Percentiles rank a stretch among this genome's conserved stretches.
Conservation (phyloP, 139 green algal species). For the Diplosphaera chodatii region DNA sequence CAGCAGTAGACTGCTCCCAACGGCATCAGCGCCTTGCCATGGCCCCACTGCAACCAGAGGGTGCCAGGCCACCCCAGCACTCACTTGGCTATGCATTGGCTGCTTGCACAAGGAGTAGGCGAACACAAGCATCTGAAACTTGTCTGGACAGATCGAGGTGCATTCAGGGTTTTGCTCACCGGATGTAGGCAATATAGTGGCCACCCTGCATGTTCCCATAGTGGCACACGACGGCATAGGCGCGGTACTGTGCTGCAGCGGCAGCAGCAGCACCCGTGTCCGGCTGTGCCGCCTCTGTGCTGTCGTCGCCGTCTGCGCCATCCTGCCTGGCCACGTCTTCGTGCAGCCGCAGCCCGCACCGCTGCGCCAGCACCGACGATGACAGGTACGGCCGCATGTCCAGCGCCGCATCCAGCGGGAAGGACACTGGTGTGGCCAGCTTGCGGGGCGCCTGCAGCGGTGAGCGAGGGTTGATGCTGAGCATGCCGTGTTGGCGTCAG, state of each 20-base stretch:
- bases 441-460: slow-evolving; percentile 38
- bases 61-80: too few species aligned
- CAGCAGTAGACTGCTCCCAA: too few species aligned
- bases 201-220: slow-evolving; percentile 64
- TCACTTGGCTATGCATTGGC: too few species aligned
- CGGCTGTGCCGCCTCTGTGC: too few species aligned
- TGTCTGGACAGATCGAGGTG: too few species aligned
- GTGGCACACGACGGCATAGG: slow-evolving; percentile 85
- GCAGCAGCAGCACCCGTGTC: background rate
- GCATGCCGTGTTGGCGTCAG: too few species aligned
- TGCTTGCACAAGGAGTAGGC: too few species aligned
- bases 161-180: too few species aligned
- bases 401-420: slow-evolving; percentile 49
- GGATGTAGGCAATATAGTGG: slow-evolving; percentile 79
- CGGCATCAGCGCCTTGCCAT: too few species aligned
- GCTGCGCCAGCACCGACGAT: slow-evolving; percentile 37
- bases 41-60: too few species aligned
- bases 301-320: too few species aligned
- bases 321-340: background rate
- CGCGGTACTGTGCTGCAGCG: slow-evolving; percentile 45
- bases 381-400: slow-evolving; percentile 77
- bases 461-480: too few species aligned
- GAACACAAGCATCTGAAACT: background rate
- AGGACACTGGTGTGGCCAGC: slow-evolving; percentile 68
- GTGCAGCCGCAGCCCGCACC: background rate